These are phyloP conservation scores for Xylaria sp. DNA, from an alignment of 2,329 filamentous ascomycete genomes.

Conservation along the genomic window DNA sequence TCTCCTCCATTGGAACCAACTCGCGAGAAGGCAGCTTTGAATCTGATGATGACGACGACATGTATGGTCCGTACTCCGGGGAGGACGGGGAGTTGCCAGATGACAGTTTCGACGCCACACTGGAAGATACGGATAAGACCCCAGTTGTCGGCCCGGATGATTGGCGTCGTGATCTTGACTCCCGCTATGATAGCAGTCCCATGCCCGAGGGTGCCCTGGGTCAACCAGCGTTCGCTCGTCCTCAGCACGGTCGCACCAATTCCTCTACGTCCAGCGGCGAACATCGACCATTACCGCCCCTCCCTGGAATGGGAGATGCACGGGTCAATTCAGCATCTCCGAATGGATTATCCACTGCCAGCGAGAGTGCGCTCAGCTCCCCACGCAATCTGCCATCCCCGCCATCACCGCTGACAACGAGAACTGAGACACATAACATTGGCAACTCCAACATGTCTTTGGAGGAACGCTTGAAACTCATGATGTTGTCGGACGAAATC, in stretches of 20 bases:
- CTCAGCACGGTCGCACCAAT: conserved; percentile 72
- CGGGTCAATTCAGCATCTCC: conserved; percentile 66
- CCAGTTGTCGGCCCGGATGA: conserved; percentile 97
- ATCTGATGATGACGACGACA: conserved; percentile 78
- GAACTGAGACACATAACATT: conserved; percentile 82
- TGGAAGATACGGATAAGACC: conserved; percentile 96
- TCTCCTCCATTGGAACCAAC: conserved; percentile 89
- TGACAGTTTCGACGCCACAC: conserved; percentile 94
- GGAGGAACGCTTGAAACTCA: conserved; percentile 85
- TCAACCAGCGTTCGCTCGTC: conserved; percentile 60
- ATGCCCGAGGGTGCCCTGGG: conserved; percentile 66
- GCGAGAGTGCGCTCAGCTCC: conserved; percentile 75
- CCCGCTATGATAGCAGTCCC: conserved; percentile 78
- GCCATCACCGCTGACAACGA: conserved; percentile 75
- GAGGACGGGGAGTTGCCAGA: conserved; percentile 73
- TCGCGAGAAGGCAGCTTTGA: conserved; percentile 95
- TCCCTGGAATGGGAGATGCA: conserved; percentile 71
- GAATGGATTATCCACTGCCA: conserved; percentile 73
- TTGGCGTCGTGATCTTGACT: conserved; percentile 83
- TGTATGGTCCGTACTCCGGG: conserved; percentile 63
- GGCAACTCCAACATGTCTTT: conserved; percentile 81
- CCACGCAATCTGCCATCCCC: conserved; percentile 78
- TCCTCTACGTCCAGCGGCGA: conserved; percentile 83
- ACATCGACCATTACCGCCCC: conserved; percentile 84
- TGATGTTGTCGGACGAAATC: conserved; percentile 81